These are phyloP conservation scores for Pisolithus marmoratus DNA, from an alignment of 768 basidiomycete genomes.

Conservation along the genomic window DNA sequence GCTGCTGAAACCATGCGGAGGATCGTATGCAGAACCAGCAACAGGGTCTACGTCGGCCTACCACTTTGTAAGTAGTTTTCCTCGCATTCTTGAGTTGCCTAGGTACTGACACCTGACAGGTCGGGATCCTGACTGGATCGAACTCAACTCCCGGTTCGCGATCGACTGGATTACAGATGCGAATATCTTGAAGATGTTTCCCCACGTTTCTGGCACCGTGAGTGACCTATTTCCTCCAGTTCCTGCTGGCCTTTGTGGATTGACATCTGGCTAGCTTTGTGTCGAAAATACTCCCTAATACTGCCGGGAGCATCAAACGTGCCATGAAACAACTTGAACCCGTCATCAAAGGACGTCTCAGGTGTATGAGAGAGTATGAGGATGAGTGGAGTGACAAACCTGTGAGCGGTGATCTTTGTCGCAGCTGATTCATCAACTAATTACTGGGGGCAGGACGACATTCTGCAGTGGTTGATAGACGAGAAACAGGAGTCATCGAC, in stretches of 20 bases:
- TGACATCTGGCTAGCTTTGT: not conserved
- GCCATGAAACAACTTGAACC: conserved; percentile 19
- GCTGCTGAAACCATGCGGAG: conserved; percentile 21
- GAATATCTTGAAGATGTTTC: conserved; percentile 22
- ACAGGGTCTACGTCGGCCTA: conserved; percentile 44
- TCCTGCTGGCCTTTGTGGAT: not conserved
- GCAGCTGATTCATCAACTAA: no score
- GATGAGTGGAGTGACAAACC: conserved; percentile 26
- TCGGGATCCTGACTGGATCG: conserved; percentile 32
- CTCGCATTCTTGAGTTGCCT: not conserved
- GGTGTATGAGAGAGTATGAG: conserved; percentile 17
- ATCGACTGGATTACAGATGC: conserved; percentile 20
- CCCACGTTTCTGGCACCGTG: conserved; percentile 29
- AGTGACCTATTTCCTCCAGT: not conserved
- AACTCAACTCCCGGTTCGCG: conserved; percentile 27
- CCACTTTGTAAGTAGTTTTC: conserved; percentile 34
- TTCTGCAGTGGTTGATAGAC: not conserved
- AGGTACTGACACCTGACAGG: conserved; percentile 20
- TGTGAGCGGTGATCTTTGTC: conserved; percentile 12
- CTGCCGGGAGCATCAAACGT: not conserved
- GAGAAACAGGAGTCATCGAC: not conserved
- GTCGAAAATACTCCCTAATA: not conserved
- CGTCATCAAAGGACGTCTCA: conserved; percentile 25
- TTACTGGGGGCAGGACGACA: not conserved
- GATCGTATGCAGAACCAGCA: conserved; percentile 37